phyloP scores from a whole-genome alignment of 164 flowering plant genomes.

The Saururus chinensis region DNA sequence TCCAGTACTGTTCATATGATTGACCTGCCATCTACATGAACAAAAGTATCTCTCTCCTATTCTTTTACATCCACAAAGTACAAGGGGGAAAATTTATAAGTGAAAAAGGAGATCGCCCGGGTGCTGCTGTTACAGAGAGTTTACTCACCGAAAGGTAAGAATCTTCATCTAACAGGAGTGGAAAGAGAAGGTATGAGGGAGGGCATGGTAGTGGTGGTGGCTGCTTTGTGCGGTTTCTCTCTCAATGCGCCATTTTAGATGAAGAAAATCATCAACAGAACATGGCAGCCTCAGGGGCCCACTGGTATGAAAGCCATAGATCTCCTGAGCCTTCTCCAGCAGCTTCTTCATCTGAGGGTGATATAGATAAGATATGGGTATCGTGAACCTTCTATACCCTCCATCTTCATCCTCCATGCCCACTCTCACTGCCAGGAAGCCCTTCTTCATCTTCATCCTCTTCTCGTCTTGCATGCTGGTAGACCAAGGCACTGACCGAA shows the following conservation, averaged over 20 bases:
- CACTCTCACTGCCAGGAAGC: conserved; percentile 35
- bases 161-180: conserved; percentile 1
- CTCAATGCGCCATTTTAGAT: conserved; percentile 45
- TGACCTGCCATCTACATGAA: not conserved
- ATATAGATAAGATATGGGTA: conserved; percentile 50
- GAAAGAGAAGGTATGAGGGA: conserved; percentile 5
- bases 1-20: not conserved
- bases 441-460: conserved; percentile 39
- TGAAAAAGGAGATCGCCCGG: not conserved
- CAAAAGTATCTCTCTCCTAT: no score
- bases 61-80: not conserved
- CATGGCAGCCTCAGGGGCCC: conserved; percentile 56
- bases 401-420: conserved; percentile 30
- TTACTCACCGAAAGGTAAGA: not conserved
- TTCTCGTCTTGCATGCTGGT: conserved; percentile 17
- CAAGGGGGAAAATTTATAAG: not conserved
- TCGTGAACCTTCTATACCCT: conserved; percentile 33
- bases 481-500: not conserved
- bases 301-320: conserved; percentile 38
- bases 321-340: conserved; percentile 45
- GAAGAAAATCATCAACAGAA: conserved; percentile 53
- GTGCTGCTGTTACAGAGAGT: no score
- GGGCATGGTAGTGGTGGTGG: conserved; percentile 1
- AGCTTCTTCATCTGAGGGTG: conserved; percentile 43
- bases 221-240: conserved; percentile 9